Percentiles rank a stretch among this genome's conserved stretches.
Evolutionary conservation across 257 asterid genomes (phyloP).

Genomic region (Solanum infundibuliforme): DNA sequence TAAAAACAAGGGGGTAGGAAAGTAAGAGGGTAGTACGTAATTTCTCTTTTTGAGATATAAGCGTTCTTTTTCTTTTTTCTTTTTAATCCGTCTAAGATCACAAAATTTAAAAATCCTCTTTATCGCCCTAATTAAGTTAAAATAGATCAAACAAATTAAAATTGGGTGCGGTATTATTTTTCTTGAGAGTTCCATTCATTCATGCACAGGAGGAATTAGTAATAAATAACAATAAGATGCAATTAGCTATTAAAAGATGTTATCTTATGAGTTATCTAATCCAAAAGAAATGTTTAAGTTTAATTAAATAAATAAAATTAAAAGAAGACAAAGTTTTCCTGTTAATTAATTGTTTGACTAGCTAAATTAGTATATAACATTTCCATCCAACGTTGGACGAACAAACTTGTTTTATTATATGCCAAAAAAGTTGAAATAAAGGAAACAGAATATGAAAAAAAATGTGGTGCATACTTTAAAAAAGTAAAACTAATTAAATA

Average conservation of each 20-base stretch:
- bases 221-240: not conserved
- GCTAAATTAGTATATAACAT: not conserved
- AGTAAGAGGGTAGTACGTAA: not conserved
- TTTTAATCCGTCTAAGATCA: not conserved
- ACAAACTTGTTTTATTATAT: not conserved
- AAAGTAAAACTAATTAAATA: not conserved
- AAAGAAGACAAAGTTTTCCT: not conserved
- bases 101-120: too few relatives aligned
- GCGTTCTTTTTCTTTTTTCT: too few relatives aligned
- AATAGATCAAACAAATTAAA: too few relatives aligned
- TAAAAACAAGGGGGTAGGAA: too few relatives aligned
- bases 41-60: not conserved
- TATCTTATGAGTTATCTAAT: not conserved
- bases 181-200: not conserved
- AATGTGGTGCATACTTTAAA: not conserved
- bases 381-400: not conserved
- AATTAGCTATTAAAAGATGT: not conserved
- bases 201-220: not conserved
- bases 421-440: not conserved
- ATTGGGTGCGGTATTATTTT: not conserved
- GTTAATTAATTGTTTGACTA: not conserved
- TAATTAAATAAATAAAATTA: not conserved
- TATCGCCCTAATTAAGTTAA: too few relatives aligned
- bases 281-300: not conserved
- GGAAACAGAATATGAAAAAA: not conserved